phyloP scores from a whole-genome alignment of 371 early-diverging fungal genomes.

The Parasitella parasitica region DNA sequence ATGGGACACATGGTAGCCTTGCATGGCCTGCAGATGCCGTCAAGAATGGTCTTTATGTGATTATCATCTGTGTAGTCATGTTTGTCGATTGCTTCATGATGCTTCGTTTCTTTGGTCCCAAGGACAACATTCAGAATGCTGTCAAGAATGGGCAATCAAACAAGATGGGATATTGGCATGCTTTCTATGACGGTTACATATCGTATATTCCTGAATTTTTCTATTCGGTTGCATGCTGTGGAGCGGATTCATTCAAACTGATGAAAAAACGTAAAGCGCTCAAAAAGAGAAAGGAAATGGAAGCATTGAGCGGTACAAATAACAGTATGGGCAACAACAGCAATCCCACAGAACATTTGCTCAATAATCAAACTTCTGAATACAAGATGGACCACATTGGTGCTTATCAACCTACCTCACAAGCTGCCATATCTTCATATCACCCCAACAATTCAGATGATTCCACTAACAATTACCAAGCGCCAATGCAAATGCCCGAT shows the following conservation, averaged over 20 bases:
- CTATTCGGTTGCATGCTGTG: constrained; percentile 31
- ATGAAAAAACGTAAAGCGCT: constrained; percentile 37
- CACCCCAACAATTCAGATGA: not conserved
- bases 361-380: not conserved
- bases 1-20: constrained; percentile 30
- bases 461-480: not conserved
- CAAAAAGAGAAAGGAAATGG: constrained; percentile 11
- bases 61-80: constrained; percentile 44
- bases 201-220: constrained; percentile 47
- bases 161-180: constrained; percentile 18
- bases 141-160: not conserved
- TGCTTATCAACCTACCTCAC: not conserved
- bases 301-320: not conserved
- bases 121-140: constrained; percentile 12
- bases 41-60: constrained; percentile 43
- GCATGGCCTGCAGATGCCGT: constrained; percentile 47
- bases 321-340: not conserved
- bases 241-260: constrained; percentile 32
- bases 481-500: not conserved
- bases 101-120: constrained; percentile 36
- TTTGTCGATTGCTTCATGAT: constrained; percentile 37
- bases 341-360: constrained; percentile 5
- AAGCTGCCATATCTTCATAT: not conserved
- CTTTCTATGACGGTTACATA: constrained; percentile 41
- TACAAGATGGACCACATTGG: not conserved